phyloP scores from a whole-genome alignment of 1,284 basidiomycete genomes.

The Testicularia cyperi region DNA sequence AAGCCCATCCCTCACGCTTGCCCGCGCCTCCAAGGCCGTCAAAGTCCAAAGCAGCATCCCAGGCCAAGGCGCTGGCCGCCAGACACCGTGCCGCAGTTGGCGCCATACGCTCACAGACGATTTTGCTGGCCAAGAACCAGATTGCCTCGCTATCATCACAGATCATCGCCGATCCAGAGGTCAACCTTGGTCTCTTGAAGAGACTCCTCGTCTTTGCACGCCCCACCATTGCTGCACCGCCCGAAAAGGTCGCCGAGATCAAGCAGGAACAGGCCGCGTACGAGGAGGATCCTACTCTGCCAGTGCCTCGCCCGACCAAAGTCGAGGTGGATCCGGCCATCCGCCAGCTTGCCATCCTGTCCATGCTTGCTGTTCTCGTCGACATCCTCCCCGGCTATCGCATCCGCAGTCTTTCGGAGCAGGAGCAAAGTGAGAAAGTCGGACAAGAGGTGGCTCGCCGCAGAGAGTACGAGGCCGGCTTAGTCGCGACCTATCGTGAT shows the following conservation, averaged over 20 bases:
- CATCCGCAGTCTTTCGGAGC: conserved; percentile 84
- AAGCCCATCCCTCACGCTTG: conserved; percentile 19
- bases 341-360: conserved; percentile 83
- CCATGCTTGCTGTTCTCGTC: conserved; percentile 89
- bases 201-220: conserved; percentile 43
- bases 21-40: conserved; percentile 1
- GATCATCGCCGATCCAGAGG: conserved; percentile 54
- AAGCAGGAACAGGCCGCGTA: conserved; percentile 45
- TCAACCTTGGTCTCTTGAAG: conserved; percentile 50
- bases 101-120: conserved; percentile 7
- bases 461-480: conserved; percentile 94
- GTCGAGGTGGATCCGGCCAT: conserved; percentile 74
- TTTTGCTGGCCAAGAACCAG: conserved; percentile 53
- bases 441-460: conserved; percentile 86
- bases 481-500: conserved; percentile 83
- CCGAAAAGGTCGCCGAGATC: conserved; percentile 26
- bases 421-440: conserved; percentile 88
- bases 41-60: background rate
- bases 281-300: conserved; percentile 59
- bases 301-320: conserved; percentile 12
- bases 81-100: conserved; percentile 6
- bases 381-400: conserved; percentile 81
- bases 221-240: conserved; percentile 20
- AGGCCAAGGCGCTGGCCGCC: conserved; percentile 21
- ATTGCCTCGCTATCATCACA: conserved; percentile 55